Evolutionary conservation across 2,329 filamentous ascomycete genomes (phyloP), one percentile per base, ranked within the genome.

Genomic region (Fonsecaea monophora): DNA sequence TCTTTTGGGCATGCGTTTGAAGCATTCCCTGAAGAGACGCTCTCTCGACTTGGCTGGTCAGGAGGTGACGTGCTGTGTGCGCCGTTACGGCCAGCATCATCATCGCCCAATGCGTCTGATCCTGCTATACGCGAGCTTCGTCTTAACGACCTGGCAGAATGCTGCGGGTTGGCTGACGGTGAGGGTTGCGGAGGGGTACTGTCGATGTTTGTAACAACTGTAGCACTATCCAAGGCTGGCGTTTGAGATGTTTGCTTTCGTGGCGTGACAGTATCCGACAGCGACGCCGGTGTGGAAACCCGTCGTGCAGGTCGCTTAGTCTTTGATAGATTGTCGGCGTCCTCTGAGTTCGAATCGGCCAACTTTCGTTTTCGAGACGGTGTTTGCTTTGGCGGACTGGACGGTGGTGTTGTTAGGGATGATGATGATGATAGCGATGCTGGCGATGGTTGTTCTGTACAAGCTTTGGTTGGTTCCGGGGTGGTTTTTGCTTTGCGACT

Each of bases 341-440:
- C 62, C 37, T 48, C 37, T 18, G 56, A 60, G 38, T 30, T 53
- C 53, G 54, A 38, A 18, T 40, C 25, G 13, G 62, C 25, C 18
- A 32, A 48, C 40, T 55, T 62, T 62, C 37, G 60, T 48, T 59
- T 59, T n/a, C 53, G 62, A 40, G 56, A 60, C 4, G 12, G 32
- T 30, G 38, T 32, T 13, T 42, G 32, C 13, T 25, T 56, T 15
- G 60, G 60, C n/a, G 60, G 53, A 15, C 32, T 61, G n/a, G 32
- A 35, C 25, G 59, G 57, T 34, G 32, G 50, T 18, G 38, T 61
- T 34, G 55, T 25, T 12, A 60, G 45, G 7, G 57, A 12, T 9
- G 53, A 54, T 18, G 35, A 37, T 40, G 61, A 67, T 40, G 55
- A 37, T 13, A 50, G 21, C 10, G 55, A 12, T 15, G 56, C 38